Evolutionary conservation across 768 basidiomycete genomes (phyloP).

Genomic region (Cystofilobasidium capitatum): DNA sequence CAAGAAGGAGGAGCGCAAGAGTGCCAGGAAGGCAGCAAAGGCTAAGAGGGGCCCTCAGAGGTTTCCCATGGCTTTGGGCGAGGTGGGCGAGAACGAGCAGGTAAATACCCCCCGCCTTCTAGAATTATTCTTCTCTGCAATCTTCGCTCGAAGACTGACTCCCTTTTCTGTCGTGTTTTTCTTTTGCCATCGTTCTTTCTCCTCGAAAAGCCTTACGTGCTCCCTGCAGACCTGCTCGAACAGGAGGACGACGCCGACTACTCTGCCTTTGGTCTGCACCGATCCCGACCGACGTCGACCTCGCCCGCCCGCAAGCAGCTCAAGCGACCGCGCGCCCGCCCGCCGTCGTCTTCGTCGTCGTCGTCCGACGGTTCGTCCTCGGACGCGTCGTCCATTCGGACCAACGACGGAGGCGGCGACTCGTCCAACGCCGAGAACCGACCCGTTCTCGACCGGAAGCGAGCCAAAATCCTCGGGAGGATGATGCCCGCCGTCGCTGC

Average conservation of each 20-base stretch:
- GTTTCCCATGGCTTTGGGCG: too few relatives aligned
- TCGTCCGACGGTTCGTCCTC: not conserved
- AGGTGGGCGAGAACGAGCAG: too few relatives aligned
- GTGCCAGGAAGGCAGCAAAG: too few relatives aligned
- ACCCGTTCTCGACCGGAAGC: not conserved
- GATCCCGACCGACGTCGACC: not conserved
- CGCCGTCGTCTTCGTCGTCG: not conserved
- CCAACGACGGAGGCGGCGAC: not conserved
- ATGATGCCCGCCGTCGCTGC: conserved; percentile 23
- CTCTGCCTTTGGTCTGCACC: not conserved
- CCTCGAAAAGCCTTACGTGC: not conserved
- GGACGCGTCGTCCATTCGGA: not conserved
- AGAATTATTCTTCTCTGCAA: too few relatives aligned
- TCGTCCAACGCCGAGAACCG: not conserved
- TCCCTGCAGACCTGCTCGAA: not conserved
- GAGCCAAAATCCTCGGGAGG: not conserved
- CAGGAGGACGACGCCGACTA: not conserved
- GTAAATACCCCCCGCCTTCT: too few relatives aligned
- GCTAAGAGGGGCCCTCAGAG: too few relatives aligned
- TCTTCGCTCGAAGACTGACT: too few relatives aligned
- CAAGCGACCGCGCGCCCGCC: not conserved
- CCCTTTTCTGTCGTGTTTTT: too few relatives aligned
- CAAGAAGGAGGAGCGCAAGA: too few relatives aligned
- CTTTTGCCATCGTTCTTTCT: too few relatives aligned
- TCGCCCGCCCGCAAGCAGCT: not conserved